Conservation (phyloP, 2,329 filamentous ascomycete species). For the Botrytis deweyae region DNA sequence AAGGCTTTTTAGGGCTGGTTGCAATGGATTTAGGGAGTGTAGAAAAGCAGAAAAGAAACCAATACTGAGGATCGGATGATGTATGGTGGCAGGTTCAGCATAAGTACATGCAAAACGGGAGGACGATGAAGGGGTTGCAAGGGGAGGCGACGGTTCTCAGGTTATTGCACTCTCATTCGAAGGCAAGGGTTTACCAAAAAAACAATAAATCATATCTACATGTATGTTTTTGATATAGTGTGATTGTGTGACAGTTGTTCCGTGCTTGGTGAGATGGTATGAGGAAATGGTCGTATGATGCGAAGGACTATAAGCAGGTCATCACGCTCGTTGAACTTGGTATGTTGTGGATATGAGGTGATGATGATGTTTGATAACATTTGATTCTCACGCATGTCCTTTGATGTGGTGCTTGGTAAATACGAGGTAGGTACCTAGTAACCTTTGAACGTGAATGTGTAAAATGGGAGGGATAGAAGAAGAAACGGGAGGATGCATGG, state of each 20-base stretch:
- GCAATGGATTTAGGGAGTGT: not conserved
- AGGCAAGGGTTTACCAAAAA: not conserved
- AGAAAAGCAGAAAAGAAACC: not conserved
- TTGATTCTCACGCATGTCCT: not conserved
- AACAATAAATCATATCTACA: slow-evolving; percentile 6
- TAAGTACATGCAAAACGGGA: not conserved
- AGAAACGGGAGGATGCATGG: not conserved
- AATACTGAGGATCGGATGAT: not conserved
- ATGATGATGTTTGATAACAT: not conserved
- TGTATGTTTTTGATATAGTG: not conserved
- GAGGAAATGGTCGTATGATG: not conserved
- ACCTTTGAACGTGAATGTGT: not conserved
- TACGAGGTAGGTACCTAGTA: not conserved
- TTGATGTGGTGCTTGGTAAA: not conserved
- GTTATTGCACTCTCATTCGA: not conserved
- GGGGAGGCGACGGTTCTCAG: not conserved
- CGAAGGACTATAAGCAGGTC: too few species aligned
- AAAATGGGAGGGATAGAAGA: not conserved
- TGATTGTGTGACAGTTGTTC: not conserved
- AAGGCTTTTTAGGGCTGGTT: slow-evolving; percentile 13
- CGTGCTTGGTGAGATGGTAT: not conserved
- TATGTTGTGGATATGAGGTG: not conserved
- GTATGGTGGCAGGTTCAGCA: slow-evolving; percentile 12
- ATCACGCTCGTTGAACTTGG: not conserved
- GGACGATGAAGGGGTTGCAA: not conserved